Evolutionary conservation across 139 green algal species (phyloP), one percentile per base, ranked within the genome.

Genomic region (Pseudopediastrum boryanum): DNA sequence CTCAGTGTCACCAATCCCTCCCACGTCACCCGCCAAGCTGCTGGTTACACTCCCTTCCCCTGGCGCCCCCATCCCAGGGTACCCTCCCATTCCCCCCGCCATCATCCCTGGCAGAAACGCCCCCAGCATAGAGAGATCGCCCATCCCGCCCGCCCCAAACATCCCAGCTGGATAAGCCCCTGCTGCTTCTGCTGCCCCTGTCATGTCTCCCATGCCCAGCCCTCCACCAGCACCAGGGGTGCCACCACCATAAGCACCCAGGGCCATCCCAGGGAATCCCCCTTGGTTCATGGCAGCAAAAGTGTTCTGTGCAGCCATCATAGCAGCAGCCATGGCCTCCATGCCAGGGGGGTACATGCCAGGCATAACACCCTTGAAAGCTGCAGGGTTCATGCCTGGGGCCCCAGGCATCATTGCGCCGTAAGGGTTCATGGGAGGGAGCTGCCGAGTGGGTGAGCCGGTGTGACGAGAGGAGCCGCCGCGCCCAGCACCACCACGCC

Each of bases 171-270:
- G n/a, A n/a, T n/a, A n/a, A n/a, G n/a, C n/a, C n/a, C n/a, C n/a
- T n/a, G n/a, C n/a, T n/a, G n/a, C n/a, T n/a, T n/a, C n/a, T n/a
- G n/a, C n/a, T n/a, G n/a, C n/a, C n/a, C n/a, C n/a, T n/a, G n/a
- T n/a, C n/a, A n/a, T n/a, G n/a, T n/a, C n/a, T n/a, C n/a, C n/a
- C n/a, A n/a, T n/a, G n/a, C n/a, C n/a, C n/a, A n/a, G n/a, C n/a
- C 36, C 35, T 70, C 50, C 69, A n/a, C 35, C 68, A 54, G 39
- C 43, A 13, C 51, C 51, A 67, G 52, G 66, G 51, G 66, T 68
- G 35, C 66, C 51, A 51, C 31, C 70, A 65, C 58, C 58, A 2
- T 31, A 29, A 66, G 58, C 23, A 39, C 58, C 58, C 58, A 66
- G 21, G n/a, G 38, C 36, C 58, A 10, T 31, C 38, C 58, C 58